Percentiles rank a stretch among this genome's conserved stretches.
Conservation (phyloP, 441 rosid species). For the Adansonia madagascariensis region DNA sequence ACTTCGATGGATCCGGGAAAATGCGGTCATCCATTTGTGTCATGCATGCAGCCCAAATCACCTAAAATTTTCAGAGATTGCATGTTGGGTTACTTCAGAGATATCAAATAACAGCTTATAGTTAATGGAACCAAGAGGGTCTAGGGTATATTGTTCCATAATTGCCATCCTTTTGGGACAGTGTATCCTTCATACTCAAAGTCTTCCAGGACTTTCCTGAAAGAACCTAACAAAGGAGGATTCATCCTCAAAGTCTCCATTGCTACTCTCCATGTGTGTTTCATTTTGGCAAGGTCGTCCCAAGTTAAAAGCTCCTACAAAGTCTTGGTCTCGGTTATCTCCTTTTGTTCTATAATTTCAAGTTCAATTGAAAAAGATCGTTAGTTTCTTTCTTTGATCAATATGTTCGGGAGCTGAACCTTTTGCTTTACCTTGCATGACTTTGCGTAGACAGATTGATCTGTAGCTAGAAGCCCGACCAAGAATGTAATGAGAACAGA, state of each 20-base stretch:
- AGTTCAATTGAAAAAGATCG: neutral
- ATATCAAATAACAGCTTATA: neutral
- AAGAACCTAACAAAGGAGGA: conserved; percentile 50
- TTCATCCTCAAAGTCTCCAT: conserved; percentile 47
- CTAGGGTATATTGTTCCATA: conserved; percentile 22
- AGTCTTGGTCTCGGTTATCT: conserved; percentile 39
- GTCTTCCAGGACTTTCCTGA: conserved; percentile 44
- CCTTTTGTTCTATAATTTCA: conserved; percentile 46
- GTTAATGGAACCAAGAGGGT: too few species aligned
- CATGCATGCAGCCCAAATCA: conserved; percentile 46
- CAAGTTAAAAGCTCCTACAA: conserved; percentile 38
- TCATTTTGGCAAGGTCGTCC: conserved; percentile 55
- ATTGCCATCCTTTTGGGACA: conserved; percentile 48
- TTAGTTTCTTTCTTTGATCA: neutral
- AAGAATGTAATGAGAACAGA: conserved; percentile 46
- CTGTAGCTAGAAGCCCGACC: conserved; percentile 40
- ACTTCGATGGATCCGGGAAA: conserved; percentile 44
- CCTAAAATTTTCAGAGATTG: conserved; percentile 22
- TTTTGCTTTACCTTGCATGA: conserved; percentile 35
- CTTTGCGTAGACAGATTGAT: conserved; percentile 31
- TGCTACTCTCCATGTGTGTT: conserved; percentile 62
- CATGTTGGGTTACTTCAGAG: neutral
- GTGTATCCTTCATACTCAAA: conserved; percentile 42
- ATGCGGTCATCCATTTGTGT: conserved; percentile 47
- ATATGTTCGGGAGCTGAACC: neutral